Evolutionary conservation across 805 yeast genomes (phyloP), one percentile per base, ranked within the genome.

Genomic region (Torulaspora gathmanii): DNA sequence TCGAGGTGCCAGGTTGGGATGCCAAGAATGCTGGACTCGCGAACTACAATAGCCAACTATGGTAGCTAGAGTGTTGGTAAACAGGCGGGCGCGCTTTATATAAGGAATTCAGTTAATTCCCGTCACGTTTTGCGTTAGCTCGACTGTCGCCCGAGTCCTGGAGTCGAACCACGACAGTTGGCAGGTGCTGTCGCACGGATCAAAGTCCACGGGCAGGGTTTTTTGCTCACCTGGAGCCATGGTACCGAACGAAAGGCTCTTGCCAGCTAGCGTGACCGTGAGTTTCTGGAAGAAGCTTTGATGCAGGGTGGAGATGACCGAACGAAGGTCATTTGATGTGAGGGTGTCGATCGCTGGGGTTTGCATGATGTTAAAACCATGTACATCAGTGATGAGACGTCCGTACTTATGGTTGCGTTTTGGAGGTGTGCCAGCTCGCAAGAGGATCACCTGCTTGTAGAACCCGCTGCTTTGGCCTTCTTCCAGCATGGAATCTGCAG

Each of bases 221-320:
- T 50, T 50, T 22, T 27, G 43, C 30, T 51, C 49, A n/a, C 51
- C 50, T n/a, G 45, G 30, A 8, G 49, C 43, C 51, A 57, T 49
- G 28, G 43, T 44, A 10, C 58, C 59, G 37, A 49, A 49, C 9
- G 17, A 20, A 2, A 52, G 12, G 11, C 13, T 17, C 26, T 40
- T 22, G 7, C 35, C 51, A 15, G 40, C 45, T 1, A 52, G 17
- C 8, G 9, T 44, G 3, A 55, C 44, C 13, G 31, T 46, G 17
- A 55, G 30, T 23, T 51, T 41, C 19, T 42, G 37, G 7, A 46
- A 33, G 27, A 44, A 43, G 22, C 44, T 44, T 25, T 25, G 33
- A 26, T 45, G 54, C 28, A 47, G 36, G 9, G 36, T 37, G 9
- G 40, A 35, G 13, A 53, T 33, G 6, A 33, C 22, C 7, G 16